These are phyloP conservation scores for Sarcodon aspratus DNA, from an alignment of 768 basidiomycete genomes.

Conservation along the genomic window DNA sequence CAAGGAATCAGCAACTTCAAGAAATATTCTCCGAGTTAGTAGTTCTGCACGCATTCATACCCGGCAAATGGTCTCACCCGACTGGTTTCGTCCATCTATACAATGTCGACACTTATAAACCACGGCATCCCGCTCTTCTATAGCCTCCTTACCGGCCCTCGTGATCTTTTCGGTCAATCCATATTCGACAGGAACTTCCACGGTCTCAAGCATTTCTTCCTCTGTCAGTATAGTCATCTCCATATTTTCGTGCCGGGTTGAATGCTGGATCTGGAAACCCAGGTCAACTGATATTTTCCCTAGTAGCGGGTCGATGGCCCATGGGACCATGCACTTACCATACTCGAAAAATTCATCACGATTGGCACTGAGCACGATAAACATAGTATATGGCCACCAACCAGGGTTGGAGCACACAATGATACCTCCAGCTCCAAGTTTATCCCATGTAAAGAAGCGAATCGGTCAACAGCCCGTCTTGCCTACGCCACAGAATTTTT, in stretches of 20 bases:
- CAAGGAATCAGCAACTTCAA: not conserved
- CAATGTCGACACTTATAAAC: not conserved
- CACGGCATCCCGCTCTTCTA: not conserved
- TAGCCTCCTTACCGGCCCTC: not conserved
- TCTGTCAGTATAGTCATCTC: not conserved
- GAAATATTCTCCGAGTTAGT: not conserved
- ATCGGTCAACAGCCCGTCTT: constrained; percentile 26
- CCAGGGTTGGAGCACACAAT: constrained; percentile 7
- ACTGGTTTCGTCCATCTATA: not conserved
- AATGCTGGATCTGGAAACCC: not conserved
- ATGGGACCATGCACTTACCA: constrained; percentile 24
- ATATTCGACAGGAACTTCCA: not conserved
- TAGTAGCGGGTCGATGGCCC: not conserved
- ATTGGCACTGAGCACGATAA: constrained; percentile 36
- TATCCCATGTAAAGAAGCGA: constrained; percentile 20
- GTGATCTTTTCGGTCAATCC: not conserved
- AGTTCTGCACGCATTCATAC: not conserved
- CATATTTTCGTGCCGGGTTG: not conserved
- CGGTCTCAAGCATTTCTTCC: not conserved
- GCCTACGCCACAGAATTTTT: constrained; percentile 26
- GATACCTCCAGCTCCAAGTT: constrained; percentile 21
- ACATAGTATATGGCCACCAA: constrained; percentile 30
- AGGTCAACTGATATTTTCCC: not conserved
- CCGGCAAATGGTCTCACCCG: not conserved
- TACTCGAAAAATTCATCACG: constrained; percentile 31